A percentile compares a stretch with the other conserved stretches of the same genome.
Conservation (phyloP, 2,329 filamentous ascomycete species). For the Trichoderma cornu-damae region DNA sequence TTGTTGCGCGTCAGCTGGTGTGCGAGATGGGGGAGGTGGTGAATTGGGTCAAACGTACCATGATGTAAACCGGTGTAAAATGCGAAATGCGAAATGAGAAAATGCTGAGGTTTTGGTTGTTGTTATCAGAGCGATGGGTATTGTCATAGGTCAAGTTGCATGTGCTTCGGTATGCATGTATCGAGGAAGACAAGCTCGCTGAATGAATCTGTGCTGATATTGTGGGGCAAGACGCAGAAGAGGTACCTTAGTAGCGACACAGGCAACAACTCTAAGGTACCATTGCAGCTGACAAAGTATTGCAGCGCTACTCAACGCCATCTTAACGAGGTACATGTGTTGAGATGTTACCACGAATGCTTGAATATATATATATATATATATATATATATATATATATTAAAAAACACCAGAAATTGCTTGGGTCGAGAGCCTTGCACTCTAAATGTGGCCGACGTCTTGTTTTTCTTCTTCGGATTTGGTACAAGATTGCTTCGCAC, state of each 20-base stretch:
- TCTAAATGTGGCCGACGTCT: not conserved
- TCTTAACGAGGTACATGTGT: no score
- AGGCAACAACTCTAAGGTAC: no score
- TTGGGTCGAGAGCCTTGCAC: constrained; percentile 1
- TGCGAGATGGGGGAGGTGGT: not conserved
- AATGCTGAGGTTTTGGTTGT: not conserved
- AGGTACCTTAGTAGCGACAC: no score
- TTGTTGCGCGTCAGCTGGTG: not conserved
- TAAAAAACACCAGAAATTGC: no score
- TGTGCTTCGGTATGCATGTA: not conserved
- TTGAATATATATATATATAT: no score
- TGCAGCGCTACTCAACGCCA: no score
- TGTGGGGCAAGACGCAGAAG: no score
- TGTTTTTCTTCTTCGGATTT: not conserved
- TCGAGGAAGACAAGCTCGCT: not conserved
- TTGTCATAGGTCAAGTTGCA: no score
- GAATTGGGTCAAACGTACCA: not conserved
- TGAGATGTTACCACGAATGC: no score
- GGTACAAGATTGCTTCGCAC: not conserved
- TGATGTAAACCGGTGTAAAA: no score
- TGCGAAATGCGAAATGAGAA: not conserved
- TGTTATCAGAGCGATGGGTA: not conserved
- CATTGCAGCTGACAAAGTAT: no score
- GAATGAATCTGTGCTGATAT: not conserved
- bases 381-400: no score